Conservation (phyloP, 2,329 filamentous ascomycete genomes). For the Drechslera avenae region DNA sequence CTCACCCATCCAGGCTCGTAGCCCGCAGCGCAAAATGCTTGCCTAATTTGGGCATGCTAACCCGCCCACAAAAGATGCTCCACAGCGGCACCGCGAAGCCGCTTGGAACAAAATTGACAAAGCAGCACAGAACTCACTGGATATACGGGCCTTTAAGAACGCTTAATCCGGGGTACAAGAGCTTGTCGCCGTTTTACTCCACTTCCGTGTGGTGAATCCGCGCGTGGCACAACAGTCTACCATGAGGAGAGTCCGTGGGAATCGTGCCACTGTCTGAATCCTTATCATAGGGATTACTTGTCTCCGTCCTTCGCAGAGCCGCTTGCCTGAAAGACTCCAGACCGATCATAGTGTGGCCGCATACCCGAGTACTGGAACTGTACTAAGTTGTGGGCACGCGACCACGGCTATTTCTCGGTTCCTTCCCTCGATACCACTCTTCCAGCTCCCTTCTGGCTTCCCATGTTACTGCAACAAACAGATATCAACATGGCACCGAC, state of each 20-base stretch:
- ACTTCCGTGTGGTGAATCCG: slow-evolving; percentile 19
- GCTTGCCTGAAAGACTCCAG: slow-evolving; percentile 6
- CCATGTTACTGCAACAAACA: slow-evolving; percentile 4
- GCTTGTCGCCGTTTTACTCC: slow-evolving; percentile 18
- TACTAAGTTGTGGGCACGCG: slow-evolving; percentile 9
- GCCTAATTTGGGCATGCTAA: slow-evolving; percentile 16
- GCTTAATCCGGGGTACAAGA: slow-evolving; percentile 9
- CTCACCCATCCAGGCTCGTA: background rate
- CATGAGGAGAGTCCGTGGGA: background rate
- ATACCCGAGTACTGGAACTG: slow-evolving; percentile 10
- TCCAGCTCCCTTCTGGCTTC: background rate
- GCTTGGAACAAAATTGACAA: slow-evolving; percentile 6
- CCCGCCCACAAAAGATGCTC: slow-evolving; percentile 17
- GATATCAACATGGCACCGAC: slow-evolving; percentile 20
- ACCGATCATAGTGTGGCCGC: slow-evolving; percentile 9
- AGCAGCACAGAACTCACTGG: slow-evolving; percentile 1
- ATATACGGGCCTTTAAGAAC: background rate
- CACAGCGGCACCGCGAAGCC: slow-evolving; percentile 11
- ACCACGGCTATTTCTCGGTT: slow-evolving; percentile 9
- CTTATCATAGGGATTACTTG: slow-evolving; percentile 7
- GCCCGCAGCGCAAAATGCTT: slow-evolving; percentile 13
- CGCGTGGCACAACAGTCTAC: background rate
- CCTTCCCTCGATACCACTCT: background rate
- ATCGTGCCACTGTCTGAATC: background rate
- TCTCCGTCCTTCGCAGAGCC: slow-evolving; percentile 4